A percentile compares a stretch with the other conserved stretches of the same genome.
Evolutionary conservation across 2,329 filamentous ascomycete genomes (phyloP).

Genomic region (Aspergillus tanneri): DNA sequence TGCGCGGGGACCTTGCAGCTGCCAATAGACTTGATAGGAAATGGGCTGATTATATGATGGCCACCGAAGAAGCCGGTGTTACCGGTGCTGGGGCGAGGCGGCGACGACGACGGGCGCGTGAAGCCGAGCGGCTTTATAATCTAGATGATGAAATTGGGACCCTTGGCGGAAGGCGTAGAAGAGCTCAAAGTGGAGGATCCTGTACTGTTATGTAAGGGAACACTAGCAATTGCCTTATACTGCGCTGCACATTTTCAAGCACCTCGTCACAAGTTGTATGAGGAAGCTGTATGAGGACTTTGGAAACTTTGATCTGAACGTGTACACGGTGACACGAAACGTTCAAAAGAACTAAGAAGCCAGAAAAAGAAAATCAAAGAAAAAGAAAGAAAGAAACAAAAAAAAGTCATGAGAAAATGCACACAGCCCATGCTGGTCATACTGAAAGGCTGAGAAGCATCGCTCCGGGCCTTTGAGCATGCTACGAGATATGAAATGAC

Average conservation of each 20-base stretch:
- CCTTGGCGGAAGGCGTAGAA: conserved; percentile 55
- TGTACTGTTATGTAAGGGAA: conserved; percentile 61
- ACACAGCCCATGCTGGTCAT: conserved; percentile 15
- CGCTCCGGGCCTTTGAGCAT: conserved; percentile 1
- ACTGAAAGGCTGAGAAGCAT: conserved; percentile 10
- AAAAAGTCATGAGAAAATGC: too few species aligned
- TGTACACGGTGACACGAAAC: background rate
- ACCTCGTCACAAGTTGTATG: too few species aligned
- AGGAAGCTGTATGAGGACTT: conserved; percentile 13
- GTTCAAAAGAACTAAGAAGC: too few species aligned
- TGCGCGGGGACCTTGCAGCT: conserved; percentile 70
- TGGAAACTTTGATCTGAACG: conserved; percentile 12
- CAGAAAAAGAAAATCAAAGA: background rate
- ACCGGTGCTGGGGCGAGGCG: conserved; percentile 61
- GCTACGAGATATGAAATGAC: conserved; percentile 16
- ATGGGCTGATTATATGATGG: conserved; percentile 94
- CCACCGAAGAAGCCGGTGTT: conserved; percentile 76
- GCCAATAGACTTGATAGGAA: conserved; percentile 81
- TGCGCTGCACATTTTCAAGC: background rate
- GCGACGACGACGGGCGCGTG: conserved; percentile 72
- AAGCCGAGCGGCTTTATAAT: conserved; percentile 76
- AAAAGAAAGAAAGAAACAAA: background rate
- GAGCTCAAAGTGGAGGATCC: conserved; percentile 63
- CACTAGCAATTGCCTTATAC: background rate
- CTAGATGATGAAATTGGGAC: conserved; percentile 66